Percentiles rank a stretch among this genome's conserved stretches.
phyloP scores from a whole-genome alignment of 148 eudicot genomes.

The Amaranthus hypochondriacus region DNA sequence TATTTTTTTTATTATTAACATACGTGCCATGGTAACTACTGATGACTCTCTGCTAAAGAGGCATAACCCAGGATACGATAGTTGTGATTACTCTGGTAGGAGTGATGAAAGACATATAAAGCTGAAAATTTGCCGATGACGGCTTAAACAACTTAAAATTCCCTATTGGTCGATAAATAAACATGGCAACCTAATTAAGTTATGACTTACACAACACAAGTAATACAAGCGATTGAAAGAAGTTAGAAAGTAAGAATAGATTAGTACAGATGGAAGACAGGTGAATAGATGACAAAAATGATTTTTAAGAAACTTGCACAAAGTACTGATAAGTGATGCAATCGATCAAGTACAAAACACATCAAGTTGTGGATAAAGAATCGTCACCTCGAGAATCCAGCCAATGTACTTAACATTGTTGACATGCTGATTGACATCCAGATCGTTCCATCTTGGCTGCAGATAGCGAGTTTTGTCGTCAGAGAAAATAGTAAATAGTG shows the following conservation, averaged over 20 bases:
- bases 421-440: too few species aligned
- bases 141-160: background rate
- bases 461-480: constrained; percentile 8
- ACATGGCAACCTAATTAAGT: background rate
- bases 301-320: background rate
- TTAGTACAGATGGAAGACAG: too few species aligned
- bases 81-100: background rate
- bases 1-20: too few species aligned
- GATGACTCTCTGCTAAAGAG: background rate
- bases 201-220: background rate
- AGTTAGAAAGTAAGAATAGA: too few species aligned
- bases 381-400: too few species aligned
- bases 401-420: too few species aligned
- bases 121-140: background rate
- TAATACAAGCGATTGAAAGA: background rate
- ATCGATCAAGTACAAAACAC: background rate
- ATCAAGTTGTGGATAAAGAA: background rate
- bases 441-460: constrained; percentile 34
- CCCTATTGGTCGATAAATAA: background rate
- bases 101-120: background rate
- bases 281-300: background rate
- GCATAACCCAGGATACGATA: background rate
- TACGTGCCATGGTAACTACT: too few species aligned
- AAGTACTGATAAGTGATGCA: background rate
- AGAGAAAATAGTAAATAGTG: background rate